These are phyloP conservation scores for Teratosphaeria epicoccoides DNA, from an alignment of 2,329 filamentous ascomycete genomes.

Conservation along the genomic window DNA sequence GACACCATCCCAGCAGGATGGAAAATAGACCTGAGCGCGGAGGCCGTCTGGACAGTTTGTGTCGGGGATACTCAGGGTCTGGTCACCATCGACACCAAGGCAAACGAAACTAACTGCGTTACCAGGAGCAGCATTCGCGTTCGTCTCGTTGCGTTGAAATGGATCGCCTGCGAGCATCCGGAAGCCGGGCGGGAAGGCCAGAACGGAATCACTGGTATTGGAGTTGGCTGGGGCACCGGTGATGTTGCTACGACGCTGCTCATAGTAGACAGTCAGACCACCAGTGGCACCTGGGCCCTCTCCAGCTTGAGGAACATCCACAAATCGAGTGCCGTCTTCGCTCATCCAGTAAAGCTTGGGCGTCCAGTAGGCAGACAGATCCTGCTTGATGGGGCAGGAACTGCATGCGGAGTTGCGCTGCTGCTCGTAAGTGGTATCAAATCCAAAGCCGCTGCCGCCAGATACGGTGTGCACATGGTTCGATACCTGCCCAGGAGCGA, in stretches of 20 bases:
- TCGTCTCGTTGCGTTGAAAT: conserved; percentile 47
- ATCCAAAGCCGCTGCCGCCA: conserved; percentile 58
- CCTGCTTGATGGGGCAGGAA: conserved; percentile 51
- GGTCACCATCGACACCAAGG: conserved; percentile 36
- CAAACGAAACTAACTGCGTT: conserved; percentile 50
- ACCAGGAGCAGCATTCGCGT: conserved; percentile 33
- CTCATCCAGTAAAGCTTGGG: conserved; percentile 59
- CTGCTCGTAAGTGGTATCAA: conserved; percentile 50
- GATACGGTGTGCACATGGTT: conserved; percentile 60
- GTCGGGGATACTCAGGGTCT: conserved; percentile 53
- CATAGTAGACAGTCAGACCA: conserved; percentile 71
- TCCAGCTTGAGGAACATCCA: conserved; percentile 47
- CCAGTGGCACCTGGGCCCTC: conserved; percentile 33
- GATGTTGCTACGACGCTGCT: conserved; percentile 25
- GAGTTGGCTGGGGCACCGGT: conserved; percentile 34
- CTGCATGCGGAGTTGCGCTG: conserved; percentile 56
- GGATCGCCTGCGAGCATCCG: conserved; percentile 61
- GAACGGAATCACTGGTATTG: conserved; percentile 47
- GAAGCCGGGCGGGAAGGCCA: conserved; percentile 59
- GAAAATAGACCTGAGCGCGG: conserved; percentile 60
- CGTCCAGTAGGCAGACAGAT: conserved; percentile 69
- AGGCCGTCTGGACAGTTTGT: conserved; percentile 55
- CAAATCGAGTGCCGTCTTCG: conserved; percentile 50
- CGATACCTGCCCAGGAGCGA: conserved; percentile 49
- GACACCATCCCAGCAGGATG: conserved; percentile 60